Base-by-base conservation (phyloP, 208 protist genomes). In the Leishmania tarentolae region DNA sequence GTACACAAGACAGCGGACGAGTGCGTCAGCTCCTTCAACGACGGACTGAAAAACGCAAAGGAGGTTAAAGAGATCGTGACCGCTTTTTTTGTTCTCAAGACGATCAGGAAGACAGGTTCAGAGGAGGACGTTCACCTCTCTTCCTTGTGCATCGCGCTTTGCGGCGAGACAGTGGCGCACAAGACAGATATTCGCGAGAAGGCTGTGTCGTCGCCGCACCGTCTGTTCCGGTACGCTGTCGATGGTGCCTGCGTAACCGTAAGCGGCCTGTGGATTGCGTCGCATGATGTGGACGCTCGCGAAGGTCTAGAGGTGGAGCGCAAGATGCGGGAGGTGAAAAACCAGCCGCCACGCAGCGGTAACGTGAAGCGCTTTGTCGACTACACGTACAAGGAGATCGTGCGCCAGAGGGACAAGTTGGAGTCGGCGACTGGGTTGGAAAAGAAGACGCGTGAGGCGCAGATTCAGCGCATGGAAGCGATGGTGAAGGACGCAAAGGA, bases 311-410 rank as follows among this genome's bases (percentile, higher is more conserved):
- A 96, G 69, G 73, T 88, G 42, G 82, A 88, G 81, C 92, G 92
- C 61, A 93, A 91, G 85, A 88, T 96, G 81, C 92, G 92, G 44
- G 88, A 96, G 73, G 84, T 96, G 17, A 94, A 94, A 80, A 96
- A 96, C 87, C 80, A 83, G 44, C 87, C 90, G 35, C 92, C 92
- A 21, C 90, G 92, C 76, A 96, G 86, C 78, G 92, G 92, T 69
- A 96, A 94, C 81, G 83, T 96, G 78, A 87, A 85, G 74, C 81
- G 87, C 61, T 96, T 92, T 69, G 86, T 96, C 61, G 90, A 94
- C 53, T 88, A 86, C 78, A 94, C 90, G 24, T 85, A 91, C 65
- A 96, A 93, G 84, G 91, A 96, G 83, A 88, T 93, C 28, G 71
- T 75, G 31, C 87, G 86, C 44, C 87, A 91, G 81, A 93, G 90